A percentile compares a stretch with the other conserved stretches of the same genome.
These are phyloP conservation scores for Xylaria sp. DNA, from an alignment of 2,329 filamentous ascomycete species.

Conservation along the genomic window DNA sequence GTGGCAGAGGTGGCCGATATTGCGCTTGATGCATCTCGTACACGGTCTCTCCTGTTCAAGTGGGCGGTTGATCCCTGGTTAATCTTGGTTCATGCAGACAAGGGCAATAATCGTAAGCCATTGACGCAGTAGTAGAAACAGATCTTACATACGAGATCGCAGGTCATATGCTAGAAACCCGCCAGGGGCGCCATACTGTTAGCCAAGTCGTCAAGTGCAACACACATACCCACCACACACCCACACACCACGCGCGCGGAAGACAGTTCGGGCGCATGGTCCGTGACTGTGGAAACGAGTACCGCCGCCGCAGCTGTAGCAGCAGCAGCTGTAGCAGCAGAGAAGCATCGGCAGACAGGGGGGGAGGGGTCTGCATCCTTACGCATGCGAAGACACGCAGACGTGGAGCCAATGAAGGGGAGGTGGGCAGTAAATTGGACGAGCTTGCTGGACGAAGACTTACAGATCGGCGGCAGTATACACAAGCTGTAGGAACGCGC, in stretches of 20 bases:
- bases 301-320: slow-evolving; percentile 19
- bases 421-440: slow-evolving; percentile 34
- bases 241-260: slow-evolving; percentile 8
- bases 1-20: slow-evolving; percentile 97
- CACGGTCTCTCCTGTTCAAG: slow-evolving; percentile 84
- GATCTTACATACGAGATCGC: slow-evolving; percentile 75
- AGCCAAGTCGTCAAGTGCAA: slow-evolving; percentile 43
- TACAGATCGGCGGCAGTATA: slow-evolving; percentile 89
- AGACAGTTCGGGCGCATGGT: slow-evolving; percentile 26
- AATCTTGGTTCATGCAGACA: slow-evolving; percentile 37
- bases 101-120: slow-evolving; percentile 31
- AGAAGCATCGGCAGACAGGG: slow-evolving; percentile 21
- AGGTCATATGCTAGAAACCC: slow-evolving; percentile 79
- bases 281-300: slow-evolving; percentile 15
- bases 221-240: slow-evolving; percentile 19
- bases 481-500: slow-evolving; percentile 69
- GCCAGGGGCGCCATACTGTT: slow-evolving; percentile 45
- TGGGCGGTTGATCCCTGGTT: slow-evolving; percentile 38
- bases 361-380: slow-evolving; percentile 17
- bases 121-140: slow-evolving; percentile 36
- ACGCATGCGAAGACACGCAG: slow-evolving; percentile 28
- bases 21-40: slow-evolving; percentile 96
- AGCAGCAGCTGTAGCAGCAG: slow-evolving; percentile 17
- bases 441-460: slow-evolving; percentile 50
- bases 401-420: slow-evolving; percentile 38